Base-by-base conservation (phyloP, 2,329 filamentous ascomycete genomes). In the Venturia pyrina region DNA sequence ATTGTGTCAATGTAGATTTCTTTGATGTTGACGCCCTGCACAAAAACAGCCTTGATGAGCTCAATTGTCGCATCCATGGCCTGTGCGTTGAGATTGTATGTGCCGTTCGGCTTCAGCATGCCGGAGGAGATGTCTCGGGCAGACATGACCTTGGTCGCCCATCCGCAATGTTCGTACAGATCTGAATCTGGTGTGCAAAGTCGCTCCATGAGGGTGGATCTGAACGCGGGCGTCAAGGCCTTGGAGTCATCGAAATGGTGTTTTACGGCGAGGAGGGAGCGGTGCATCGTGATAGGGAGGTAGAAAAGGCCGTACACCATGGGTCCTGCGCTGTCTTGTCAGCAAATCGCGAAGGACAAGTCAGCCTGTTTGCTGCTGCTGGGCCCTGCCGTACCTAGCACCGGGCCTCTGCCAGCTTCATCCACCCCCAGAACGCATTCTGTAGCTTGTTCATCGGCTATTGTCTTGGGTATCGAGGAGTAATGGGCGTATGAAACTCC, bases 1-100 rank as follows among this genome's bases (percentile, higher is more conserved):
- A 98, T 89, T 2, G 93, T 98, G 78, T 99, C 93, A 74, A 99
- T 93, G 75, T 92, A 99, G 63, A 99, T 90, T 76, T 97, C 91
- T 66, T 82, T 84, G 5, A 98, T 81, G 75, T 96, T 92, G 68
- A 98, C 89, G 44, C 91, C 90, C 24, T 83, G 82, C 10, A 85
- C 86, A 44, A 95, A 83, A 4, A 96, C 89, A 44, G 87, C 87
- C 65, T 86, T 82, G 72, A 98, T 93, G 64, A 99, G 81, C 48
- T 85, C 85, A 32, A 96, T 86, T 0, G 93, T 98, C 4, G 93
- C 90, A 76, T 96, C 93, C 86, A 95, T 89, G 21, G 93, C 93
- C 77, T 99, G 95, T 5, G 92, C 91, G 75, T 99, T 99, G 69
- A 99, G 85, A 75, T 99, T 99, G 79, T 97, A 96, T 3, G 80